phyloP scores from a whole-genome alignment of 139 green algal genomes.

The Yamagishiella unicocca region DNA sequence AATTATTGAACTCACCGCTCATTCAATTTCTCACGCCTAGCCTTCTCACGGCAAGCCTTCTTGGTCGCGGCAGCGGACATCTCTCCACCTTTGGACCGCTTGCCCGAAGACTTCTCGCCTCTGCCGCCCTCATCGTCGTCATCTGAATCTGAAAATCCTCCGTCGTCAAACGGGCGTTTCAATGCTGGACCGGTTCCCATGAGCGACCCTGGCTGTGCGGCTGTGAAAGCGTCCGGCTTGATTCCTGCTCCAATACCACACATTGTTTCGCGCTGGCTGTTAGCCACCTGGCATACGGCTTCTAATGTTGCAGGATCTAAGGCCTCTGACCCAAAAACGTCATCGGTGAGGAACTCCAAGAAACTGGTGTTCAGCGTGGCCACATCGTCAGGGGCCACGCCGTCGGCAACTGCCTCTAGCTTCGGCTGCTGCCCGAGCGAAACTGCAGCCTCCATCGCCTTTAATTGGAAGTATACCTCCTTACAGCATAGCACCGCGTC shows the following conservation, averaged over 20 bases:
- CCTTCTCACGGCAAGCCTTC: conserved; percentile 84
- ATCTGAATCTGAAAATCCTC: conserved; percentile 28
- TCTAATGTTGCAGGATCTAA: conserved; percentile 34
- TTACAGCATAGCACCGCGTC: too few species aligned
- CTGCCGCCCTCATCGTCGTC: conserved; percentile 37
- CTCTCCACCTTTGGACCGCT: conserved; percentile 32
- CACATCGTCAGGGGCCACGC: neutral
- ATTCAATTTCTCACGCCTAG: conserved; percentile 80
- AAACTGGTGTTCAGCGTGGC: conserved; percentile 9
- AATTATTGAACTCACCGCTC: conserved; percentile 74
- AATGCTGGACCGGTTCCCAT: neutral
- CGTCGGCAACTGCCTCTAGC: neutral
- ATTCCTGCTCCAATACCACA: neutral
- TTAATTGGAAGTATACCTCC: too few species aligned
- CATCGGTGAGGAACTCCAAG: conserved; percentile 45
- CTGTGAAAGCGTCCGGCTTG: neutral
- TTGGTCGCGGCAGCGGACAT: conserved; percentile 58
- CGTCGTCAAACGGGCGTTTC: conserved; percentile 24
- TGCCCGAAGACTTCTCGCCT: conserved; percentile 15
- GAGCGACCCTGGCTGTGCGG: neutral
- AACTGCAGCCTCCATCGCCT: neutral
- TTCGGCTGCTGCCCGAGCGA: neutral
- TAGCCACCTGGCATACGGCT: conserved; percentile 26
- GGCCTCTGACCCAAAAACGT: conserved; percentile 25
- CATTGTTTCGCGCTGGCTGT: neutral